Evolutionary conservation across 129 eudicot species (phyloP), one percentile per base, ranked within the genome.

Genomic region (Logfia minima): DNA sequence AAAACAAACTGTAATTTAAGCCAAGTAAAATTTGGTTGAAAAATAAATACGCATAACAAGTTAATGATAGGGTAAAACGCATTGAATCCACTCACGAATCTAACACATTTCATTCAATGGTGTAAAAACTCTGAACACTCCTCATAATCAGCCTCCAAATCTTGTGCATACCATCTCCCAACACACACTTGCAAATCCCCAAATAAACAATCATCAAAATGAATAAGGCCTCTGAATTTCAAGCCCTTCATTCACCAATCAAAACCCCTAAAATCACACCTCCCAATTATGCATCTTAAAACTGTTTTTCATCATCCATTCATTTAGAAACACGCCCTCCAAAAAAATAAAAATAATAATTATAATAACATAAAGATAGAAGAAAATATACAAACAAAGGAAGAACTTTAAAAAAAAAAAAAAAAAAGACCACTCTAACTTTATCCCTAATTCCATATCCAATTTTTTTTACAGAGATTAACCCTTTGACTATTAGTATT

Each of bases 81-180:
- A 23, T 45, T 68, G 22, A 53, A 69, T 78, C 29, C 43, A 69
- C 39, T 55, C 63, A 67, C 41, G 56, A 53, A 58, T 75, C 80
- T 68, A 70, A 67, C 37, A 52, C 17, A 62, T 59, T 45, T 32
- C 55, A 53, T 34, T 34, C 37, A 34, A 70, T 63, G 75, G 85
- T 71, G 78, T 65, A 77, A 65, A 82, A 45, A 43, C 56, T 71
- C 29, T 16, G 37, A 70, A 77, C 62, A 4, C 71, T 69, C 86
- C 83, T 22, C 70, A 72, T 21, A 82, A 66, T 72, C 72, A 65
- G 83, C 76, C 66, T 68, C 74, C 32, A 68, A 78, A 74, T 79
- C 64, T 48, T 69, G 76, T n/a, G 74, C 85, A 22, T 10, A 28
- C 21, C 35, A 80, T 67, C 68, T 48, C 61, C 83, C 58, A 77